A percentile compares a stretch with the other conserved stretches of the same genome.
Conservation (phyloP, 495 filamentous ascomycete genomes). For the Astrothelium macrocarpum region DNA sequence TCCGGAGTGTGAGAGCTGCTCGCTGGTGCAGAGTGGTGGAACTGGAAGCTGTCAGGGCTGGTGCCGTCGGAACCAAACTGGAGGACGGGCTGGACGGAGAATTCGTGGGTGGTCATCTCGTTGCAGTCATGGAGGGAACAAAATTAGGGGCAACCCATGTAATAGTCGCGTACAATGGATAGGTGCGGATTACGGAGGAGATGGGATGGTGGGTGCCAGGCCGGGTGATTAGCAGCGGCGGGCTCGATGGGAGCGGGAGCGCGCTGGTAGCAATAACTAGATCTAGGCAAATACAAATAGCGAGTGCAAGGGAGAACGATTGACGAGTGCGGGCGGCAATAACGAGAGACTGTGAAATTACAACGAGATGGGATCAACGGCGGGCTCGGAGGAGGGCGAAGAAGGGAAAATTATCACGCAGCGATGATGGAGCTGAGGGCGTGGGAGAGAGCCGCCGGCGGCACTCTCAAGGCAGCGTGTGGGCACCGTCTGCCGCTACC, state of each 20-base stretch:
- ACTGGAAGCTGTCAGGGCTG: background rate
- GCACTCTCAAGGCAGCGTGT: background rate
- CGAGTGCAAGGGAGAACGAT: background rate
- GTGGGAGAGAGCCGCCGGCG: slow-evolving; percentile 3
- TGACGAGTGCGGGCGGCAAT: background rate
- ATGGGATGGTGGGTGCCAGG: background rate
- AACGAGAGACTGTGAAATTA: slow-evolving; percentile 6
- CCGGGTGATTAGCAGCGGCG: background rate
- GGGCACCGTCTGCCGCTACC: background rate
- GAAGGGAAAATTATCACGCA: slow-evolving; percentile 1
- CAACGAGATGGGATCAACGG: background rate
- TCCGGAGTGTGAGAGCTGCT: slow-evolving; percentile 2
- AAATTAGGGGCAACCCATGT: background rate
- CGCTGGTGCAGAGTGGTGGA: background rate
- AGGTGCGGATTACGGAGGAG: background rate
- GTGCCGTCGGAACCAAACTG: background rate
- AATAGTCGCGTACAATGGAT: background rate
- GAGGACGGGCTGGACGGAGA: slow-evolving; percentile 1
- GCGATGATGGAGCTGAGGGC: slow-evolving; percentile 4
- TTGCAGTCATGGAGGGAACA: background rate
- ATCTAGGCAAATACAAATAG: background rate
- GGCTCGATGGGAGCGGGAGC: background rate
- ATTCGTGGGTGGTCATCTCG: slow-evolving; percentile 4
- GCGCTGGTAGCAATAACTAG: background rate
- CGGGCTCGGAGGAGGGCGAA: background rate